phyloP scores from a whole-genome alignment of 2,329 filamentous ascomycete genomes.

The Microcera coccophila region DNA sequence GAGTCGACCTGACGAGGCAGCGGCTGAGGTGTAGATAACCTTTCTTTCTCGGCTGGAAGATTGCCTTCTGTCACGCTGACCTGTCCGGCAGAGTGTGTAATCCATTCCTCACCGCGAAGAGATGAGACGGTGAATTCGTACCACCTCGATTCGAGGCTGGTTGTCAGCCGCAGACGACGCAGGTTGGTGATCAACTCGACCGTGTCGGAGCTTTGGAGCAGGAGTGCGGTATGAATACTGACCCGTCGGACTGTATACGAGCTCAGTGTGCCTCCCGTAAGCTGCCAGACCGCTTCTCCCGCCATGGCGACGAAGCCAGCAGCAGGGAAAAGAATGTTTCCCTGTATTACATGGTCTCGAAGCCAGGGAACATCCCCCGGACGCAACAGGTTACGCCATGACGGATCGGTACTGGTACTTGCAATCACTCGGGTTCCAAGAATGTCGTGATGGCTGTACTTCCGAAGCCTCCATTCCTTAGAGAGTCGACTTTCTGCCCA shows the following conservation, averaged over 20 bases:
- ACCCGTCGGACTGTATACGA: neutral
- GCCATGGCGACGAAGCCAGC: constrained; percentile 35
- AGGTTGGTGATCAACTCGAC: neutral
- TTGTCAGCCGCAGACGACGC: neutral
- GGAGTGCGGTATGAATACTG: neutral
- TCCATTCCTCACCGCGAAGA: neutral
- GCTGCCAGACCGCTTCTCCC: constrained; percentile 21
- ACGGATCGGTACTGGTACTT: constrained; percentile 9
- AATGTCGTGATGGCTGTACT: constrained; percentile 37
- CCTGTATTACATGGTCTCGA: constrained; percentile 42
- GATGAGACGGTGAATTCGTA: neutral
- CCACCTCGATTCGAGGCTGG: neutral
- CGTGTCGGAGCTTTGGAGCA: neutral
- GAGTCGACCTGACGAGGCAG: neutral
- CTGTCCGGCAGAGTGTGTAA: neutral
- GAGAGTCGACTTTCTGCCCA: constrained; percentile 27
- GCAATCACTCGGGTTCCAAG: constrained; percentile 16
- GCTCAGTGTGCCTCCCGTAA: neutral
- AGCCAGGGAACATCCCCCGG: constrained; percentile 34
- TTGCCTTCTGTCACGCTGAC: neutral
- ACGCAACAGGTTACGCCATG: constrained; percentile 21
- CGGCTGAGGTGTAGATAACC: no score
- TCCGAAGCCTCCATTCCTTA: constrained; percentile 30
- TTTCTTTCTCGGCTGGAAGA: no score
- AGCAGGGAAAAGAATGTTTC: constrained; percentile 40